A percentile compares a stretch with the other conserved stretches of the same genome.
Conservation (phyloP, 257 asterid genomes). For the Capsicum baccatum region DNA sequence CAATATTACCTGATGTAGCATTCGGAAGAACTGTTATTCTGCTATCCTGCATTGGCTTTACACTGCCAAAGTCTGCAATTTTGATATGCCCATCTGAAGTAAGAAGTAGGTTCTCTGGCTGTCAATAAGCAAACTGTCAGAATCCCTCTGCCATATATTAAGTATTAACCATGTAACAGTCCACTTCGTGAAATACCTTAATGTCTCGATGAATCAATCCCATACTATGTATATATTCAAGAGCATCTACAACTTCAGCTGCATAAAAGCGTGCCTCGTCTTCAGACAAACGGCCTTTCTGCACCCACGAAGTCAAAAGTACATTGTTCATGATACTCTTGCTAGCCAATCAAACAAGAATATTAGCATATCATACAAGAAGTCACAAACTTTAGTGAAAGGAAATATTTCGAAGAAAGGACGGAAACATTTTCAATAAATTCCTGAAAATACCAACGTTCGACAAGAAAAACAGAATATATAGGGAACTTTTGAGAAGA, state of each 20-base stretch:
- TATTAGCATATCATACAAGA: background rate
- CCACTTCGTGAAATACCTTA: constrained; percentile 60
- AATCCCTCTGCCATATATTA: constrained; percentile 30
- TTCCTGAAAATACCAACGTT: background rate
- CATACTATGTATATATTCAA: constrained; percentile 94
- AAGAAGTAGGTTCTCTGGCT: constrained; percentile 98
- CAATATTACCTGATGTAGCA: constrained; percentile 86
- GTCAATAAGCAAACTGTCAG: constrained; percentile 51
- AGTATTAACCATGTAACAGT: constrained; percentile 27
- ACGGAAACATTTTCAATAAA: background rate
- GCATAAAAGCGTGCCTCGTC: constrained; percentile 94
- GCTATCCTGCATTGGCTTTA: constrained; percentile 97
- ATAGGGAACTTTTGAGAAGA: background rate
- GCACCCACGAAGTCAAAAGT: constrained; percentile 44
- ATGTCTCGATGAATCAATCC: constrained; percentile 97
- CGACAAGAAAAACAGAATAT: background rate
- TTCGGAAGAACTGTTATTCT: constrained; percentile 91
- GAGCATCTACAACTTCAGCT: constrained; percentile 98
- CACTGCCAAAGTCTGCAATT: constrained; percentile 99
- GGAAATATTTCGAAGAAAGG: background rate
- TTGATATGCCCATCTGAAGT: constrained; percentile 91
- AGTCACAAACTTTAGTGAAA: background rate
- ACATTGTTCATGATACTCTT: constrained; percentile 7
- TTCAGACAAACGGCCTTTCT: constrained; percentile 93
- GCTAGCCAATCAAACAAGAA: background rate